Evolutionary conservation across 345 rosid species (phyloP).

Genomic region (Noccaea caerulescens): DNA sequence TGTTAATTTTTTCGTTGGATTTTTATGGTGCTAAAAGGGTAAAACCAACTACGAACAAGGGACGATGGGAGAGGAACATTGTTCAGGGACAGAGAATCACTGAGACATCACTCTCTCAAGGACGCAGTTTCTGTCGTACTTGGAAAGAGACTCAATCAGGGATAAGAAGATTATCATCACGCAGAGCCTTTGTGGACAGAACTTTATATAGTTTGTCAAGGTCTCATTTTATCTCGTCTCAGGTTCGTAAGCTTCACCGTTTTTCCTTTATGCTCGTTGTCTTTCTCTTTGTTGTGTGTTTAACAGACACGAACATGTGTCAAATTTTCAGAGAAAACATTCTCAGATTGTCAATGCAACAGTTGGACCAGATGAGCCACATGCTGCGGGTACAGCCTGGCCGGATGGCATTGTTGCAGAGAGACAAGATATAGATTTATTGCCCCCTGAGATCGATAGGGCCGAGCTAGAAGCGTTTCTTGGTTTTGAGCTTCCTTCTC

Average conservation of each 20-base stretch:
- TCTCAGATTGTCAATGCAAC: conserved; percentile 63
- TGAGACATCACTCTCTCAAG: conserved; percentile 45
- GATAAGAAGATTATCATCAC: conserved; percentile 41
- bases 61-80: conserved; percentile 47
- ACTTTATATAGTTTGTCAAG: conserved; percentile 57
- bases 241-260: conserved; percentile 50
- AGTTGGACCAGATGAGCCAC: conserved; percentile 97
- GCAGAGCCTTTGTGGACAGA: conserved; percentile 62
- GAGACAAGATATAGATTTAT: conserved; percentile 66
- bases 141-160: conserved; percentile 47
- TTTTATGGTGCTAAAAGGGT: conserved; percentile 47
- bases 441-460: conserved; percentile 53
- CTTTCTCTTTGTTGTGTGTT: conserved; percentile 16
- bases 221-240: conserved; percentile 41
- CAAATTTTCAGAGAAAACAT: conserved; percentile 54
- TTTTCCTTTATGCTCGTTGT: not conserved
- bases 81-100: conserved; percentile 44
- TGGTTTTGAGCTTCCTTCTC: conserved; percentile 73
- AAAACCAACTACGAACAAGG: conserved; percentile 35
- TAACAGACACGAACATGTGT: conserved; percentile 4
- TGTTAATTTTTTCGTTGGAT: conserved; percentile 19
- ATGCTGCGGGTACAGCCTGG: conserved; percentile 86
- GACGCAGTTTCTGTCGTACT: conserved; percentile 49
- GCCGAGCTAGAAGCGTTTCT: conserved; percentile 64
- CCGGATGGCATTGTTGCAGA: conserved; percentile 75